Percentiles rank a stretch among this genome's conserved stretches.
These are phyloP conservation scores for Plasmodium coatneyi DNA, from an alignment of 169 alveolate species.

Conservation along the genomic window DNA sequence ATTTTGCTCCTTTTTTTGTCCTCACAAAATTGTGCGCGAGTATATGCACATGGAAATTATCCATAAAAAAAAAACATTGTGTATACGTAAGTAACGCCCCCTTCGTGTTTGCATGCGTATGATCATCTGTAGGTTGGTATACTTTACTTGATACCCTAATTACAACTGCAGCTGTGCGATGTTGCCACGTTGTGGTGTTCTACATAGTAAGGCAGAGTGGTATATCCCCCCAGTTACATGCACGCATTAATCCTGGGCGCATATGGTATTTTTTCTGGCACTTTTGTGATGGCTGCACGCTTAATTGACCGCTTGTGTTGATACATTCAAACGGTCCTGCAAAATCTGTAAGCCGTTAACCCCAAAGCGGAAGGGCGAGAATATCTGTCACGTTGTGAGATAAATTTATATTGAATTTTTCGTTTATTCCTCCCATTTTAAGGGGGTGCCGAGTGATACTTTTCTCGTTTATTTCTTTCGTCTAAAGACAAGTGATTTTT, in stretches of 20 bases:
- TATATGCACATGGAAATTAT: not conserved
- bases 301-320: not conserved
- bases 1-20: constrained; percentile 5
- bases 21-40: not conserved
- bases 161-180: not conserved
- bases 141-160: not conserved
- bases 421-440: not conserved
- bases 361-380: not conserved
- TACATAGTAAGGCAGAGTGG: not conserved
- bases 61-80: not conserved
- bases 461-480: not conserved
- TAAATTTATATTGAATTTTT: not conserved
- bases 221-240: not conserved
- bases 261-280: not conserved
- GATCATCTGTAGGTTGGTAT: not conserved
- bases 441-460: not conserved
- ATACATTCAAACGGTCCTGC: not conserved
- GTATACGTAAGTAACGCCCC: not conserved
- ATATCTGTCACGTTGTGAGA: not conserved
- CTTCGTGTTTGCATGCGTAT: not conserved
- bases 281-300: not conserved
- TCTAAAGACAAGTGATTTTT: not conserved
- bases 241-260: not conserved
- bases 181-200: not conserved
- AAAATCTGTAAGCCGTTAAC: not conserved